phyloP scores from a whole-genome alignment of 331 rosid genomes.

The Malus hybrid region DNA sequence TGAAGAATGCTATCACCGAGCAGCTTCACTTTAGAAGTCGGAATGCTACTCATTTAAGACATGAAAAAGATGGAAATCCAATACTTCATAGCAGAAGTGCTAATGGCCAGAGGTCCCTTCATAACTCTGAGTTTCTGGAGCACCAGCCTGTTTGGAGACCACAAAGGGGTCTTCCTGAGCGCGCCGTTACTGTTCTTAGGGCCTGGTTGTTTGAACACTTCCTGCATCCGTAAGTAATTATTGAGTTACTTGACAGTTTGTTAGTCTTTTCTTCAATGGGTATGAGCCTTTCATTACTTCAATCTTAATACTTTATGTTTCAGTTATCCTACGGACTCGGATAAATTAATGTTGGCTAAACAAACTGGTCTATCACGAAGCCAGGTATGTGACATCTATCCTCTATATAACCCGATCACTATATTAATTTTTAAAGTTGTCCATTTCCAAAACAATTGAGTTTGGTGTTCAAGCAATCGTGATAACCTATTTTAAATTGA shows the following conservation, averaged over 20 bases:
- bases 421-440: not conserved
- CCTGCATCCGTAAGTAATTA: slow-evolving; percentile 77
- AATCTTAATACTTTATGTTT: not conserved
- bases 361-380: slow-evolving; percentile 92
- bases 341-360: slow-evolving; percentile 87
- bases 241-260: not conserved
- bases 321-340: slow-evolving; percentile 95
- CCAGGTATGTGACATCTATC: slow-evolving; percentile 50
- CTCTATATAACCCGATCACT: not conserved
- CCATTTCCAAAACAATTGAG: not conserved
- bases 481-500: not conserved
- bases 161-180: slow-evolving; percentile 92
- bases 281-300: not conserved
- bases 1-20: slow-evolving; percentile 71
- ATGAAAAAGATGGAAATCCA: slow-evolving; percentile 36
- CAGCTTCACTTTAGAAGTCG: slow-evolving; percentile 66
- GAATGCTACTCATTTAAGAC: slow-evolving; percentile 26
- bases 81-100: slow-evolving; percentile 36
- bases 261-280: not conserved
- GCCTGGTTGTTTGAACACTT: slow-evolving; percentile 95
- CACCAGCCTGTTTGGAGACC: slow-evolving; percentile 95
- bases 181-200: slow-evolving; percentile 77
- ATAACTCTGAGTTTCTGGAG: slow-evolving; percentile 46
- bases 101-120: slow-evolving; percentile 40
- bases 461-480: not conserved